phyloP scores from a whole-genome alignment of 176 grass and related monocot genomes.

The Oryza brachyantha region DNA sequence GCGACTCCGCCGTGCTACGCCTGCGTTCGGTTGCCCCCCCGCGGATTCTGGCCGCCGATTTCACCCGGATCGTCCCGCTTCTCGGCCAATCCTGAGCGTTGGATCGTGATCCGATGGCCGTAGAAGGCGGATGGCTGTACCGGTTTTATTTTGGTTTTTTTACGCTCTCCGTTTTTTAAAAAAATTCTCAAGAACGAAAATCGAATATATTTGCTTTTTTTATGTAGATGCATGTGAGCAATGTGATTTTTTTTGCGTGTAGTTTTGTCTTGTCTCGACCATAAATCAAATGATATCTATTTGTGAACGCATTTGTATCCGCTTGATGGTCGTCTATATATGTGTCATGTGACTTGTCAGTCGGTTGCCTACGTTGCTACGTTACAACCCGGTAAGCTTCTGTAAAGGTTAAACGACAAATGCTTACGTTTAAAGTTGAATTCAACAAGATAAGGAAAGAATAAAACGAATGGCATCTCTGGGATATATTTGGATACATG shows the following conservation, averaged over 20 bases:
- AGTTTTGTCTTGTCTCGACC: not conserved
- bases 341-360: accelerated
- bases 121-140: too few species aligned
- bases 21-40: not conserved
- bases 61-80: not conserved
- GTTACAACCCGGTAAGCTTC: not conserved
- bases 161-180: not conserved
- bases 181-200: too few species aligned
- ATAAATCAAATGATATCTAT: not conserved
- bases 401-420: not conserved
- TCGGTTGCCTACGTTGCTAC: too few species aligned
- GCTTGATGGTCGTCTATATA: not conserved
- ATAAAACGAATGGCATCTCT: not conserved
- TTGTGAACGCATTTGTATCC: not conserved
- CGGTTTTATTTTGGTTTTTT: not conserved
- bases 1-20: not conserved
- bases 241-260: not conserved
- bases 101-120: not conserved
- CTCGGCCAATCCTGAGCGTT: not conserved
- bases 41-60: not conserved
- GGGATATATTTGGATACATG: not conserved
- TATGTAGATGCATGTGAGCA: too few species aligned
- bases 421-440: not conserved
- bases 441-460: not conserved
- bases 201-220: too few species aligned